Conservation (phyloP, 768 basidiomycete genomes). For the Boletus huronensis region DNA sequence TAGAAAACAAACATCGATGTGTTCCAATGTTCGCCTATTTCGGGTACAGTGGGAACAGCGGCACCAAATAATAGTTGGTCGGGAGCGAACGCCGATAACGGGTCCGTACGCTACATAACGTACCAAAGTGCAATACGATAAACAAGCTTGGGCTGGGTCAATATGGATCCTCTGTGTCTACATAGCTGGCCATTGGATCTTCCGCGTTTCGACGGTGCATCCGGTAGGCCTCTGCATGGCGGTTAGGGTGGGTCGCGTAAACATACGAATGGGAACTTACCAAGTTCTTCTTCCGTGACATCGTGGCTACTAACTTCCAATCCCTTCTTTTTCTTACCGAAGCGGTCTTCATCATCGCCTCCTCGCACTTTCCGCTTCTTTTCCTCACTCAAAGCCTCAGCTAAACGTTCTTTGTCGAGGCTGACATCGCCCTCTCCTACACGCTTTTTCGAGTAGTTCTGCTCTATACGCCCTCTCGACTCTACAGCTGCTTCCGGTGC, state of each 20-base stretch:
- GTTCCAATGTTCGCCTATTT: constrained; percentile 25
- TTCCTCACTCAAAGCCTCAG: constrained; percentile 71
- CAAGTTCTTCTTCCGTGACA: constrained; percentile 85
- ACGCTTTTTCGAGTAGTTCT: constrained; percentile 75
- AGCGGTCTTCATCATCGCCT: constrained; percentile 50
- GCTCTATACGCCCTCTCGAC: constrained; percentile 46
- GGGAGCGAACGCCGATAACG: background rate
- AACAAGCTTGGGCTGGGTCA: constrained; percentile 3
- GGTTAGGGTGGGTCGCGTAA: constrained; percentile 6
- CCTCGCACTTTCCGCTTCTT: constrained; percentile 70
- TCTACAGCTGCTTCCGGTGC: constrained; percentile 31
- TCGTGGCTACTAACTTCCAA: constrained; percentile 58
- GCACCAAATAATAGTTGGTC: constrained; percentile 4
- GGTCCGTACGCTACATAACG: background rate
- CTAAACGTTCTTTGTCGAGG: constrained; percentile 66
- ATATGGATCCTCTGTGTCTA: constrained; percentile 49
- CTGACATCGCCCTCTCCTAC: constrained; percentile 80
- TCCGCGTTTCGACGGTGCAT: constrained; percentile 67
- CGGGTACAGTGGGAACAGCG: constrained; percentile 15
- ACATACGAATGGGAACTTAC: constrained; percentile 38
- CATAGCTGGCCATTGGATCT: constrained; percentile 93
- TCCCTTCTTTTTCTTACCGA: constrained; percentile 59
- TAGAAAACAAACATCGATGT: constrained; percentile 18
- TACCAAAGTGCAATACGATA: background rate
- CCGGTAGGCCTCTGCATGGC: constrained; percentile 79